Conservation (phyloP, 768 basidiomycete genomes). For the Paxillus ammoniavirescens region DNA sequence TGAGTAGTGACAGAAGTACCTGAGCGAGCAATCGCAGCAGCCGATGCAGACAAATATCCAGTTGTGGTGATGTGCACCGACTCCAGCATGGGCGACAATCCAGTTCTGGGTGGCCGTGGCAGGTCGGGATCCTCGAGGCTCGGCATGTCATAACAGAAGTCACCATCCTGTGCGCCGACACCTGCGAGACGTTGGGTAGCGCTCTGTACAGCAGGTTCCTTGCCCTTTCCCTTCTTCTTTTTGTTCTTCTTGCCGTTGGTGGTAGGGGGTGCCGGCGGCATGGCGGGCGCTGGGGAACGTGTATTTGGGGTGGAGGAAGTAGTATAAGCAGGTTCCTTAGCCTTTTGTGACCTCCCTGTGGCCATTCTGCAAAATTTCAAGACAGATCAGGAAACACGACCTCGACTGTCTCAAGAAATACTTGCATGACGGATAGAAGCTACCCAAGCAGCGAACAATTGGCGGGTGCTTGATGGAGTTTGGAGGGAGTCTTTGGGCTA, state of each 20-base stretch:
- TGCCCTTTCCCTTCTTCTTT: conserved; percentile 46
- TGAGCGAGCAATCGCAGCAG: conserved; percentile 30
- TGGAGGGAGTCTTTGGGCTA: neutral
- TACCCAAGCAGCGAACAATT: neutral
- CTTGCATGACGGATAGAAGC: conserved; percentile 16
- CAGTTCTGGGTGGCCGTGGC: conserved; percentile 24
- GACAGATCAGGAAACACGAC: conserved; percentile 15
- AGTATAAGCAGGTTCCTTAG: conserved; percentile 14
- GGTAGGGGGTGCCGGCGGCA: conserved; percentile 8
- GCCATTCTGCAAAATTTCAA: conserved; percentile 25
- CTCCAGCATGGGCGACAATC: conserved; percentile 47
- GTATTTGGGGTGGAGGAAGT: conserved; percentile 6
- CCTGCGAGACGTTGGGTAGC: neutral
- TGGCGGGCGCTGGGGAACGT: conserved; percentile 8
- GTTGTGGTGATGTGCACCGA: conserved; percentile 48
- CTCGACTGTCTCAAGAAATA: neutral
- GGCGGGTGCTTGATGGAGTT: neutral
- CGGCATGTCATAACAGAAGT: conserved; percentile 23
- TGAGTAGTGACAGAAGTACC: conserved; percentile 32
- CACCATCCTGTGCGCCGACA: conserved; percentile 10
- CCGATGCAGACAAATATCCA: conserved; percentile 39
- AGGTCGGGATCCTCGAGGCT: conserved; percentile 21
- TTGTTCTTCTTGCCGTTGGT: conserved; percentile 39
- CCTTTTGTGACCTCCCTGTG: conserved; percentile 28
- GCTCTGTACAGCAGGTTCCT: conserved; percentile 16